Base-by-base conservation (phyloP, 352 stramenopile genomes). In the Halophytophthora polymorphica region DNA sequence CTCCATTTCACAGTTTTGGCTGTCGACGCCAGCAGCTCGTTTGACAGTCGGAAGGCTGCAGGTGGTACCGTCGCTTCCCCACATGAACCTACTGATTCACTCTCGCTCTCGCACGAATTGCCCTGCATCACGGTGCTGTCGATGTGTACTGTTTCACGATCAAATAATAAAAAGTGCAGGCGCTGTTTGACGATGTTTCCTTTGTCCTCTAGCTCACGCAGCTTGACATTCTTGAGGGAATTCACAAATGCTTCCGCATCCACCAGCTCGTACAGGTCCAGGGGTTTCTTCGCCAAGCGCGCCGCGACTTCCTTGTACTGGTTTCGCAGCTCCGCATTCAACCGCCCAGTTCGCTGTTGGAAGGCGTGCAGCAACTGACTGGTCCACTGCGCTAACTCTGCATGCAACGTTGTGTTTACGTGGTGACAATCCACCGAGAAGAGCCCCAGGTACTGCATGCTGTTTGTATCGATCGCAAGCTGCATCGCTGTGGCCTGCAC, bases 231-330 rank as follows among this genome's bases (percentile, higher is more conserved):
- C 19, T 88, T 87, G 1, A 93, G 56, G 3, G 44, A 57, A 13
- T 68, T 45, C 0, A 86, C 56, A 53, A 88, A 93, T 2, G 35
- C 61, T 45, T 93, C 83, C 0, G 69, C 50, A 36, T 89, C 77
- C 1, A 90, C 75, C 1, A 93, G 66, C 22, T 93, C 83, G 36
- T 90, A 81, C 21, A 90, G 61, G 56, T 90, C 74, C 18, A 83
- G 53, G 0, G 83, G 80, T 18, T 80, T 82, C 49, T 82, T 88
- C 0, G 71, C 64, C 1, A 93, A 52, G 29, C 62, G 57, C 25
- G 64, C 72, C 6, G 77, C 80, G 11, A 90, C 76, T 18, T 91
- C 77, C 36, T 93, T 90, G 54, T 90, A 93, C 29, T 84, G 63
- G 7, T 87, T 69, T 0, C 77, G 66, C 25, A 90, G 56, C n/a